A percentile compares a stretch with the other conserved stretches of the same genome.
Evolutionary conservation across 139 green algal genomes (phyloP).

Genomic region (Micractinium sp.): DNA sequence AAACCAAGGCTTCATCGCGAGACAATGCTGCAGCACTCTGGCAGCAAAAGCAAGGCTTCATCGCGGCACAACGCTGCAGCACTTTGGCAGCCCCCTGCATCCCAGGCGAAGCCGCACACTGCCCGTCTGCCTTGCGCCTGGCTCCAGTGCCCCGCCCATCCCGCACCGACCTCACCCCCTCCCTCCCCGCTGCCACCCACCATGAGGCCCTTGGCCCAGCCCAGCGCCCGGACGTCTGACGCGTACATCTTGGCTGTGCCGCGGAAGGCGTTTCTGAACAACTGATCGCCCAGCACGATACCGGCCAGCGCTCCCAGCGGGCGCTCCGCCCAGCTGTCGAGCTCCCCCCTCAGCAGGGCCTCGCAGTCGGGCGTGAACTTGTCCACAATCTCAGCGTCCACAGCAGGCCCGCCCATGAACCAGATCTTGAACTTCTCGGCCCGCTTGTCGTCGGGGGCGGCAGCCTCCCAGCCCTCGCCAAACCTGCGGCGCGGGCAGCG

Average conservation of each 20-base stretch:
- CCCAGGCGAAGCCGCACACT: neutral
- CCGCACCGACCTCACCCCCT: neutral
- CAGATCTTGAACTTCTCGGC: conserved; percentile 10
- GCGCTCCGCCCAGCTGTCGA: conserved; percentile 20
- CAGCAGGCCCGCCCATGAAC: conserved; percentile 4
- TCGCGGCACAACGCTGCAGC: too few relatives aligned
- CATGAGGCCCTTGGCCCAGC: conserved; percentile 41
- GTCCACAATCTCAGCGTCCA: conserved; percentile 31
- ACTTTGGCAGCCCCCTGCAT: neutral
- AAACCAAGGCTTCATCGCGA: too few relatives aligned
- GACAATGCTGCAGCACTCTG: too few relatives aligned
- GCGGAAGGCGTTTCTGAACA: conserved; percentile 56
- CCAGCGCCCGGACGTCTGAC: conserved; percentile 45
- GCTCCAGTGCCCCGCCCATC: neutral
- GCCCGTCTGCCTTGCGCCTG: neutral
- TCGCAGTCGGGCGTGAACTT: conserved; percentile 28
- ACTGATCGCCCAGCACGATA: conserved; percentile 67
- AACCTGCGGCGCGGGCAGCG: conserved; percentile 8
- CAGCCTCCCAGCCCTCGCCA: conserved; percentile 26
- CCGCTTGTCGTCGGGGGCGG: neutral
- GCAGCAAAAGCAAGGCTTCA: neutral
- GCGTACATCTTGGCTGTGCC: conserved; percentile 47
- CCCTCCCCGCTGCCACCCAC: neutral
- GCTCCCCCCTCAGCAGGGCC: conserved; percentile 22
- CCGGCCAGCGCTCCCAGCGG: conserved; percentile 41